phyloP scores from a whole-genome alignment of 306 rosid genomes.

The Mimosa pudica region DNA sequence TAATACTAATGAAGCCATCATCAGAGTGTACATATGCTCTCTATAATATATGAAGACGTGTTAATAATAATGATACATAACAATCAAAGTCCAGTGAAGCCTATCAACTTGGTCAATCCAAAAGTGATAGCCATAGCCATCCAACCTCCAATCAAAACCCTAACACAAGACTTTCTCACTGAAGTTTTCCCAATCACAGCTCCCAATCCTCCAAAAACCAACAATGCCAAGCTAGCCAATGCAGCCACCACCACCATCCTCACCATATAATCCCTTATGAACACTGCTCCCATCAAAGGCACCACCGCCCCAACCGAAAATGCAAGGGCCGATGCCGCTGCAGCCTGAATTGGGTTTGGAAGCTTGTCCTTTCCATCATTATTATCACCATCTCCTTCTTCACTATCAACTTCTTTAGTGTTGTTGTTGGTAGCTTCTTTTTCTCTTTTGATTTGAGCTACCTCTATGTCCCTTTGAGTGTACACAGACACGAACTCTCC shows the following conservation, averaged over 20 bases:
- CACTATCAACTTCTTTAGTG: neutral
- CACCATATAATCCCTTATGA: conserved; percentile 41
- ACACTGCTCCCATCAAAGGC: conserved; percentile 54
- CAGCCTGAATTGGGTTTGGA: conserved; percentile 56
- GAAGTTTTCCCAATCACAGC: conserved; percentile 51
- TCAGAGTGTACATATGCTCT: neutral
- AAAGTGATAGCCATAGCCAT: conserved; percentile 66
- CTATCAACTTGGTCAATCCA: conserved; percentile 58
- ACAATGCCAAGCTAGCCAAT: conserved; percentile 48
- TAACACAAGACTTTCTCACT: conserved; percentile 39
- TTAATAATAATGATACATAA: conserved; percentile 13
- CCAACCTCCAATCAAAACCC: conserved; percentile 60
- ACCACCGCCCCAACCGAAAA: conserved; percentile 58
- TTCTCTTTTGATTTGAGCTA: conserved; percentile 49
- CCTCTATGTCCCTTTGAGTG: conserved; percentile 58
- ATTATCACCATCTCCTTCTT: no score
- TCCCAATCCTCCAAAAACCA: conserved; percentile 53
- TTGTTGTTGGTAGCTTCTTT: neutral
- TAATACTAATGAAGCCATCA: neutral
- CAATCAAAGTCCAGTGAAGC: conserved; percentile 37
- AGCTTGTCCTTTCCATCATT: conserved; percentile 37
- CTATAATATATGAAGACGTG: neutral
- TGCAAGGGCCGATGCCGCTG: conserved; percentile 60
- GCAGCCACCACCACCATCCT: conserved; percentile 50
- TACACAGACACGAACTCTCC: conserved; percentile 62